A percentile compares a stretch with the other conserved stretches of the same genome.
phyloP scores from a whole-genome alignment of 2,329 filamentous ascomycete species.

The Coniochaeta sp. region DNA sequence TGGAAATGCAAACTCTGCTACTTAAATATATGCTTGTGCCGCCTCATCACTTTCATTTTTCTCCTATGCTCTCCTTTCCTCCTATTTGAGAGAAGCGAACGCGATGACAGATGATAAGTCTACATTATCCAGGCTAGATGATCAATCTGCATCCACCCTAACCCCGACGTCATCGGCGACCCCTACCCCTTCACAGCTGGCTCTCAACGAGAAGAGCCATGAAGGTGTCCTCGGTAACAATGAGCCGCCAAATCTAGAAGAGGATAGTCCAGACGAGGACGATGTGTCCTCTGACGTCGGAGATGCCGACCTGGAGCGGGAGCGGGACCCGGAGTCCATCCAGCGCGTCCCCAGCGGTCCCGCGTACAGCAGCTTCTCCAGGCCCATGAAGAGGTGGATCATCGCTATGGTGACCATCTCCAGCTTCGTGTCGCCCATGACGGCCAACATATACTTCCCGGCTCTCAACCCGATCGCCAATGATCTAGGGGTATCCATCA shows the following conservation, averaged over 20 bases:
- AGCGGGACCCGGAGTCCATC: slow-evolving; percentile 20
- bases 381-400: slow-evolving; percentile 40
- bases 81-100: not conserved
- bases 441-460: slow-evolving; percentile 50
- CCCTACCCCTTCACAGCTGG: not conserved
- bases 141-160: not conserved
- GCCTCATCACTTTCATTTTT: not conserved
- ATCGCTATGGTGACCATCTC: slow-evolving; percentile 43
- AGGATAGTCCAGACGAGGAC: not conserved
- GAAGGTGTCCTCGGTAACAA: not conserved
- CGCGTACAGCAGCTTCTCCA: slow-evolving; percentile 31
- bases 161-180: not conserved
- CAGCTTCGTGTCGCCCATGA: slow-evolving; percentile 49
- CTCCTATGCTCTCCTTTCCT: not conserved
- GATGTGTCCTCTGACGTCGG: not conserved
- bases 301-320: not conserved
- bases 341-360: slow-evolving; percentile 28
- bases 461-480: slow-evolving; percentile 29
- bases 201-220: not conserved
- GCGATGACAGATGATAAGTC: not conserved
- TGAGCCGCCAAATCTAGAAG: not conserved
- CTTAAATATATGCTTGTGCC: not conserved
- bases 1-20: not conserved
- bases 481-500: slow-evolving; percentile 28
- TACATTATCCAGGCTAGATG: not conserved